Conservation (phyloP, 2,329 filamentous ascomycete species). For the Cladorrhinum sp. region DNA sequence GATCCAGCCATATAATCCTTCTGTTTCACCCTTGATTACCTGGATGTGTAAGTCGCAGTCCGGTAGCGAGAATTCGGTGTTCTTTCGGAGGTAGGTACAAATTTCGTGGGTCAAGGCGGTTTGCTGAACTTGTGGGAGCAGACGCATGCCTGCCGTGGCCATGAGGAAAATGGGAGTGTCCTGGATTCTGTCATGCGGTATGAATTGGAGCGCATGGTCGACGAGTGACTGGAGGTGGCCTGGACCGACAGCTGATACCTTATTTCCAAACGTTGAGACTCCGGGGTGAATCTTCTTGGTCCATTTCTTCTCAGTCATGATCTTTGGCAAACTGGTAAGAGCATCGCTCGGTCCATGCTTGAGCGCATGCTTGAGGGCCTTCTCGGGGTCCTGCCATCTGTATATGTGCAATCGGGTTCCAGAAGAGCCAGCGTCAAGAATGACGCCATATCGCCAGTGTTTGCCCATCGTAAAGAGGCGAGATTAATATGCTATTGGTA, state of each 20-base stretch:
- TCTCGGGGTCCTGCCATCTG: slow-evolving; percentile 78
- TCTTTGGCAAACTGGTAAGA: slow-evolving; percentile 68
- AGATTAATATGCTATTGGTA: background rate
- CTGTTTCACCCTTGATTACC: slow-evolving; percentile 92
- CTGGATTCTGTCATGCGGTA: slow-evolving; percentile 71
- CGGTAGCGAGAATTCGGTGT: slow-evolving; percentile 80
- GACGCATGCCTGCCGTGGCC: slow-evolving; percentile 90
- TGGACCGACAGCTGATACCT: slow-evolving; percentile 70
- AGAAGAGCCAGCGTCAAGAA: slow-evolving; percentile 96
- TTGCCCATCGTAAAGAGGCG: slow-evolving; percentile 25
- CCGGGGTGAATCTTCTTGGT: slow-evolving; percentile 93
- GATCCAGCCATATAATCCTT: slow-evolving; percentile 96
- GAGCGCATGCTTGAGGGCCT: slow-evolving; percentile 63
- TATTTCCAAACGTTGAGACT: slow-evolving; percentile 83
- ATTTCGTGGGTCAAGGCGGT: slow-evolving; percentile 70
- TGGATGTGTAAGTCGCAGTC: slow-evolving; percentile 88
- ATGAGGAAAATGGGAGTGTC: slow-evolving; percentile 93
- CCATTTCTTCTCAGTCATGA: slow-evolving; percentile 82
- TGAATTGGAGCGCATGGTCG: slow-evolving; percentile 73
- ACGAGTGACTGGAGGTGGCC: slow-evolving; percentile 79
- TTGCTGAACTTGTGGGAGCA: slow-evolving; percentile 73
- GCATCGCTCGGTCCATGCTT: slow-evolving; percentile 58
- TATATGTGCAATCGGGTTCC: slow-evolving; percentile 95
- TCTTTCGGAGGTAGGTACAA: slow-evolving; percentile 74
- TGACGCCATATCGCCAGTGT: slow-evolving; percentile 73